These are phyloP conservation scores for Malus fusca DNA, from an alignment of 306 rosid species.

Conservation along the genomic window DNA sequence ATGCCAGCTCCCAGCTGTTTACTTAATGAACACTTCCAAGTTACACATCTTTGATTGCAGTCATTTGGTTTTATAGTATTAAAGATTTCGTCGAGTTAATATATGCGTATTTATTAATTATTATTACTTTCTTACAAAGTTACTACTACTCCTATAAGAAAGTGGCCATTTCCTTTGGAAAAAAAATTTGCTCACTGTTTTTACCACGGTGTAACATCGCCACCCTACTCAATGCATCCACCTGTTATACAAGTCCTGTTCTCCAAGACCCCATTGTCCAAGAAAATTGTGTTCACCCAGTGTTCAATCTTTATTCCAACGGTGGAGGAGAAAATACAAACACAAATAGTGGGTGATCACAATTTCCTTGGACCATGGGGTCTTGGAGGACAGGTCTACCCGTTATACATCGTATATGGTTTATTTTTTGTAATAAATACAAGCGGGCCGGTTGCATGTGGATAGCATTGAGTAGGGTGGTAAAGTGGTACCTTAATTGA, in stretches of 20 bases:
- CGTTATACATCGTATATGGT: background rate
- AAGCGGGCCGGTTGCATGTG: background rate
- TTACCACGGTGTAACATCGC: background rate
- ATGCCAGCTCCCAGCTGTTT: constrained; percentile 12
- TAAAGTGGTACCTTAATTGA: background rate
- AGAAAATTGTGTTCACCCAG: background rate
- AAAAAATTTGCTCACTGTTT: background rate
- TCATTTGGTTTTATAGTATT: background rate
- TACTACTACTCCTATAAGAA: background rate
- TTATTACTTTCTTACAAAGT: background rate
- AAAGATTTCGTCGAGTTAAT: background rate
- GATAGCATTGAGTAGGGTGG: background rate
- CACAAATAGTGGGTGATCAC: background rate
- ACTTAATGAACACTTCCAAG: constrained; percentile 1
- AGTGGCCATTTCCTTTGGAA: background rate
- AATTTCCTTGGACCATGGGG: background rate
- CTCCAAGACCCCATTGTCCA: background rate
- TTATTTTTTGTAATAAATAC: background rate
- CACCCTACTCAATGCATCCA: background rate
- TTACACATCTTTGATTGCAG: background rate
- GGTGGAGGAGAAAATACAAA: background rate
- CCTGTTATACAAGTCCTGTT: background rate
- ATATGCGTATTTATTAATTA: background rate
- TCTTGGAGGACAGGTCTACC: background rate
- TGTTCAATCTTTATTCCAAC: background rate